Evolutionary conservation across 1,284 basidiomycete genomes (phyloP).

Genomic region (Pterula multifida): DNA sequence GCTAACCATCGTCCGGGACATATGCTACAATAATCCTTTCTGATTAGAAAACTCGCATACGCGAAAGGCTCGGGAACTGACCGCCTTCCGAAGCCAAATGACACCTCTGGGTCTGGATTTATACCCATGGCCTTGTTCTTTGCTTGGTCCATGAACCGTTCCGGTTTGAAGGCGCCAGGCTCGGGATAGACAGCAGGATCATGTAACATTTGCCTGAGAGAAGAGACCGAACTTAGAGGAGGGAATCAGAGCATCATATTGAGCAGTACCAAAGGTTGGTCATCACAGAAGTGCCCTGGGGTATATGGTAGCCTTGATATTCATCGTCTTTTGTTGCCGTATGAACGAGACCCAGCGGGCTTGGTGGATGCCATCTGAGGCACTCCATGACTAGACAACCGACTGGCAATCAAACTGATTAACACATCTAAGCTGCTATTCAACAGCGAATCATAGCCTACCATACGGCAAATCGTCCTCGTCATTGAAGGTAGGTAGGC

Average conservation of each 20-base stretch:
- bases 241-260: no score
- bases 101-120: conserved; percentile 20
- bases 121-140: conserved; percentile 13
- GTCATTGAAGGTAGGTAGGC: conserved; percentile 26
- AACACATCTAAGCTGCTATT: conserved; percentile 21
- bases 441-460: conserved; percentile 11
- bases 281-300: conserved; percentile 28
- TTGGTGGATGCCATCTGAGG: conserved; percentile 33
- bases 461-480: conserved; percentile 23
- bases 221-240: no score
- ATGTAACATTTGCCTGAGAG: conserved; percentile 16
- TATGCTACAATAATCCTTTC: conserved; percentile 15
- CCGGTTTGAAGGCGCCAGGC: conserved; percentile 21
- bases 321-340: conserved; percentile 25
- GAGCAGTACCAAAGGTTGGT: conserved; percentile 26
- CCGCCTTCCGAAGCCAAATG: conserved; percentile 33
- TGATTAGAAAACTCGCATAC: neutral
- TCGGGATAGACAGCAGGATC: conserved; percentile 22
- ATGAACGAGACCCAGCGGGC: conserved; percentile 27
- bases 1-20: conserved; percentile 37
- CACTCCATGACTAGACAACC: conserved; percentile 13
- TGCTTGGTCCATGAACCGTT: conserved; percentile 17
- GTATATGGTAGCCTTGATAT: conserved; percentile 31
- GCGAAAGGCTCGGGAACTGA: conserved; percentile 11
- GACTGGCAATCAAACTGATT: neutral